Percentiles rank a stretch among this genome's conserved stretches.
phyloP scores from a whole-genome alignment of 1,139 yeast genomes.

The Saccharomyces pastorianus region DNA sequence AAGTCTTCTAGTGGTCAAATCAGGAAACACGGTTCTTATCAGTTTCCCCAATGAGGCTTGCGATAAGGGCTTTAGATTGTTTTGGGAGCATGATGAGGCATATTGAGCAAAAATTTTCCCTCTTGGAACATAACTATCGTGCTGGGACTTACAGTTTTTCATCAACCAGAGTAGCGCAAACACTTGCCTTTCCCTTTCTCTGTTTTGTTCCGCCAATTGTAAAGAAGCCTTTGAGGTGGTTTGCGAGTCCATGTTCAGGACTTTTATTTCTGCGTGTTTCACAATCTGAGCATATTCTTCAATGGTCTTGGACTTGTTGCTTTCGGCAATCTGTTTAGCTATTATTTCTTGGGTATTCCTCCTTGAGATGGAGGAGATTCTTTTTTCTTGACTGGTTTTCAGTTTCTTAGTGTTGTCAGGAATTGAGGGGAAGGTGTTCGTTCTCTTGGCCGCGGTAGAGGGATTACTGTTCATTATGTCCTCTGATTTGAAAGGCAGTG shows the following conservation, averaged over 20 bases:
- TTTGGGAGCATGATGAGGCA: constrained; percentile 62
- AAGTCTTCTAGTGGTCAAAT: constrained; percentile 68
- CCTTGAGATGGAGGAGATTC: not conserved
- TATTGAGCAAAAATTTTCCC: constrained; percentile 76
- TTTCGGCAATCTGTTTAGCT: constrained; percentile 25
- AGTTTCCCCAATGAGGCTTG: constrained; percentile 90
- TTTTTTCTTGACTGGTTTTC: not conserved
- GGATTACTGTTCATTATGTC: not conserved
- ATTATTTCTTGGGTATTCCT: not conserved
- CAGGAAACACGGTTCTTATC: constrained; percentile 66
- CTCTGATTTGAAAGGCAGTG: not conserved
- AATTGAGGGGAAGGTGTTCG: not conserved
- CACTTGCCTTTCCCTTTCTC: constrained; percentile 64
- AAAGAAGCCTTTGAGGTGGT: constrained; percentile 25
- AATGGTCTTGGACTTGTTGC: constrained; percentile 23
- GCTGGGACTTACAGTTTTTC: constrained; percentile 56
- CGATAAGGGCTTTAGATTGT: constrained; percentile 60
- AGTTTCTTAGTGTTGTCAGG: not conserved
- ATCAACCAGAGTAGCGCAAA: constrained; percentile 78
- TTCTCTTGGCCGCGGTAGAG: not conserved
- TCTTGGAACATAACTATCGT: constrained; percentile 73
- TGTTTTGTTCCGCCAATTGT: constrained; percentile 32
- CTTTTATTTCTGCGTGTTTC: constrained; percentile 26
- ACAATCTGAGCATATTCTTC: constrained; percentile 27
- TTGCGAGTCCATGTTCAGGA: constrained; percentile 24